A percentile compares a stretch with the other conserved stretches of the same genome.
Evolutionary conservation across 805 yeast genomes (phyloP).

Genomic region (Debaryomyces castellii): DNA sequence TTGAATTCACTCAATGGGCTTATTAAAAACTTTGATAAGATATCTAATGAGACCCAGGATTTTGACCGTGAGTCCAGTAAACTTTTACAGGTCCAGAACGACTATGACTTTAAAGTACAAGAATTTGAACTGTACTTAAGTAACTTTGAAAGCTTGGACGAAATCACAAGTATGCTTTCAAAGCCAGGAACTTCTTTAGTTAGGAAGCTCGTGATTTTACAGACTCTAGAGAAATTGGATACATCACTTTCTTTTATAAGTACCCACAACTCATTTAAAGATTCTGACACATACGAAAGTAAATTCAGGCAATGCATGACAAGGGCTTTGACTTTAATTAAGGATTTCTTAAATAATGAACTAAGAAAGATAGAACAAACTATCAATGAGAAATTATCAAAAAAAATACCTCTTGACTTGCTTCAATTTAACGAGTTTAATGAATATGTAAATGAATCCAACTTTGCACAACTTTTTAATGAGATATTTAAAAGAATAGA

Average conservation of each 20-base stretch:
- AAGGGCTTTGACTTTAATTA: slow-evolving; percentile 71
- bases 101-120: slow-evolving; percentile 38
- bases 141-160: slow-evolving; percentile 69
- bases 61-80: slow-evolving; percentile 59
- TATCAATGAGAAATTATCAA: slow-evolving; percentile 7
- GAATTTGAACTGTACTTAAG: slow-evolving; percentile 50
- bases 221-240: slow-evolving; percentile 57
- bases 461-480: slow-evolving; percentile 31
- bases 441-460: slow-evolving; percentile 15
- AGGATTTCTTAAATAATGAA: slow-evolving; percentile 59
- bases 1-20: slow-evolving; percentile 47
- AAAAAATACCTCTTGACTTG: slow-evolving; percentile 54
- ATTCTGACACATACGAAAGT: slow-evolving; percentile 63
- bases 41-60: slow-evolving; percentile 59
- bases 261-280: slow-evolving; percentile 54
- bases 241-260: slow-evolving; percentile 58
- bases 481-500: slow-evolving; percentile 39
- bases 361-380: slow-evolving; percentile 32
- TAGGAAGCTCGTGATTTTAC: slow-evolving; percentile 43
- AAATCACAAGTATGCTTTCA: slow-evolving; percentile 66
- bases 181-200: slow-evolving; percentile 67
- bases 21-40: slow-evolving; percentile 52
- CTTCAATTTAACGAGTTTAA: slow-evolving; percentile 63
- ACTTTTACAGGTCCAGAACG: slow-evolving; percentile 47
- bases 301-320: slow-evolving; percentile 83